Evolutionary conservation across 306 rosid species (phyloP).

Genomic region (Begonia peltatifolia): DNA sequence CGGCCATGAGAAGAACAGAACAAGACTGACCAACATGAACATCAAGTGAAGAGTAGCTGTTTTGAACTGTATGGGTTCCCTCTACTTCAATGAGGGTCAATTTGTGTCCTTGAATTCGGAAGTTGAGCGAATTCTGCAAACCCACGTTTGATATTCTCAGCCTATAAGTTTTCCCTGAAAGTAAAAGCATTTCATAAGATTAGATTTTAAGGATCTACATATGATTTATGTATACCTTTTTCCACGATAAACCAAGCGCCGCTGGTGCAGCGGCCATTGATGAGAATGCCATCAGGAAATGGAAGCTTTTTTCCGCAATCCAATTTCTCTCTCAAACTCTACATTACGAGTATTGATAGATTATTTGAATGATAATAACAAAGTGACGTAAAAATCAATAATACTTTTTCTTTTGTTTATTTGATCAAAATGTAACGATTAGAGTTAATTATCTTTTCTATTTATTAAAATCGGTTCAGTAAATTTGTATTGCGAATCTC

Average conservation of each 20-base stretch:
- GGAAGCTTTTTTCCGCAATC: slow-evolving; percentile 76
- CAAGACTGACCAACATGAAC: slow-evolving; percentile 90
- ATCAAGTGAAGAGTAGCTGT: slow-evolving; percentile 72
- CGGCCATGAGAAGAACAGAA: slow-evolving; percentile 72
- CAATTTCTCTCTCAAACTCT: slow-evolving; percentile 56
- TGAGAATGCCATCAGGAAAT: slow-evolving; percentile 79
- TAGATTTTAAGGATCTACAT: background rate
- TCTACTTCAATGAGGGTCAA: slow-evolving; percentile 90
- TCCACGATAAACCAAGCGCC: slow-evolving; percentile 52
- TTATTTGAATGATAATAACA: background rate
- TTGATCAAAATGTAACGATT: too few species aligned
- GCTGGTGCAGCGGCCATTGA: slow-evolving; percentile 84
- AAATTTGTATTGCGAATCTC: too few species aligned
- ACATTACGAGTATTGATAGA: background rate
- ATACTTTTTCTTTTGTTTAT: too few species aligned
- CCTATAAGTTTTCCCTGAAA: slow-evolving; percentile 81
- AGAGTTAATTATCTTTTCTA: too few species aligned
- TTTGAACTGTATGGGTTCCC: slow-evolving; percentile 95
- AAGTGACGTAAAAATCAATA: too few species aligned
- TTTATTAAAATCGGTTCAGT: too few species aligned
- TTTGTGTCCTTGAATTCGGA: slow-evolving; percentile 72
- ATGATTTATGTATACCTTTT: slow-evolving; percentile 38
- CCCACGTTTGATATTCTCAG: slow-evolving; percentile 94
- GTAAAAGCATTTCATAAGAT: background rate
- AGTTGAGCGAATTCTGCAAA: slow-evolving; percentile 77